Conservation (phyloP, 306 rosid genomes). For the Citrullus colocynthis region DNA sequence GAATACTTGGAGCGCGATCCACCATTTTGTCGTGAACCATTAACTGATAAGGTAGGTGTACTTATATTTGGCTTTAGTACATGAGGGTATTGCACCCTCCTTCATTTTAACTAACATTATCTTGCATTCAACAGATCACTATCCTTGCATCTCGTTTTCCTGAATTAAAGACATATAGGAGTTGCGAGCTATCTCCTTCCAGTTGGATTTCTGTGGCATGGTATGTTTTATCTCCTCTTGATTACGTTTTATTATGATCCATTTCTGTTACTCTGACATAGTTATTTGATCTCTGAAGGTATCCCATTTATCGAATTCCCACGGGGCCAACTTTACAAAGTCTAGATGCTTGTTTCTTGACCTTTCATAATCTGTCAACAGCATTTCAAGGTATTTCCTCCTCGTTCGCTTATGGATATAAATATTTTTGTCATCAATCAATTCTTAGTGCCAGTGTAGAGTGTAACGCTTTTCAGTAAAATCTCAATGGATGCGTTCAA, state of each 20-base stretch:
- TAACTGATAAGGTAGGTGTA: conserved; percentile 67
- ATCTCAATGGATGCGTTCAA: neutral
- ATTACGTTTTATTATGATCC: neutral
- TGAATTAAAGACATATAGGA: conserved; percentile 55
- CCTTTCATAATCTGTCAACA: conserved; percentile 62
- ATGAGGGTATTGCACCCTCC: neutral
- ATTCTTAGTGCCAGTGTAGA: neutral
- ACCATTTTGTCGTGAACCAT: conserved; percentile 76
- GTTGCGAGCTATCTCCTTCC: conserved; percentile 78
- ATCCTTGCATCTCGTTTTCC: conserved; percentile 64
- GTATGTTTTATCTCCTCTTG: conserved; percentile 23
- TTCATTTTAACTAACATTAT: conserved; percentile 12
- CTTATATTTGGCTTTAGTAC: conserved; percentile 9
- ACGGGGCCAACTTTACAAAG: conserved; percentile 83
- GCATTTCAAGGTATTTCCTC: conserved; percentile 33
- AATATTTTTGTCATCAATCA: neutral
- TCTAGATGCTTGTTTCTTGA: conserved; percentile 77
- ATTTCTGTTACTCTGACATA: neutral
- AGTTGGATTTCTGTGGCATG: conserved; percentile 91
- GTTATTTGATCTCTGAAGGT: conserved; percentile 31
- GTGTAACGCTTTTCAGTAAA: neutral
- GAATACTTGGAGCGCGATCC: conserved; percentile 64
- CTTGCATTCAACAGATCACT: conserved; percentile 43
- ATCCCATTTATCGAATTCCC: conserved; percentile 91
- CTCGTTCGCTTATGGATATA: neutral